phyloP scores from a whole-genome alignment of 2,329 filamentous ascomycete genomes.

The Chaetomiaceae sp. region DNA sequence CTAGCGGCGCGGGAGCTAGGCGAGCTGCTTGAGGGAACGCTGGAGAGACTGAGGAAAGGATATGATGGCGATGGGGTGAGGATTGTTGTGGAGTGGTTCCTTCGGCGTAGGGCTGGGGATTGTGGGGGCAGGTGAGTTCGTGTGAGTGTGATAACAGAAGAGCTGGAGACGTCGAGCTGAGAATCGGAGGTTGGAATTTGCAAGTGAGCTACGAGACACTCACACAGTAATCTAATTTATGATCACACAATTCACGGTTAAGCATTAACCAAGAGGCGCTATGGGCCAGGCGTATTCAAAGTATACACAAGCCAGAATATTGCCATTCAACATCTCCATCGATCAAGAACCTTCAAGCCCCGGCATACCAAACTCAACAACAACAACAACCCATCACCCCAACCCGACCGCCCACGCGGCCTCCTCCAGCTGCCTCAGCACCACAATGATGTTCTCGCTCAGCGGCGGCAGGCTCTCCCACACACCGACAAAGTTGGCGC shows the following conservation, averaged over 20 bases:
- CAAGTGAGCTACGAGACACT: too few species aligned
- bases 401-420: slow-evolving; percentile 36
- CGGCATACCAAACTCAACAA: neutral
- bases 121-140: slow-evolving; percentile 17
- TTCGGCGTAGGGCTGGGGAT: slow-evolving; percentile 27
- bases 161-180: neutral
- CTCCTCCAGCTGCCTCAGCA: slow-evolving; percentile 55
- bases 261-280: too few species aligned
- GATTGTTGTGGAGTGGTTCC: slow-evolving; percentile 25
- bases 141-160: neutral
- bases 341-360: too few species aligned
- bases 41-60: neutral
- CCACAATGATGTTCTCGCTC: slow-evolving; percentile 59
- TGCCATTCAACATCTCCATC: too few species aligned
- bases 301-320: too few species aligned
- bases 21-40: neutral
- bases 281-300: too few species aligned
- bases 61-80: neutral
- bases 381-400: neutral
- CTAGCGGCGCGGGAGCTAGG: neutral
- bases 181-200: neutral
- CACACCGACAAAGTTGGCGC: slow-evolving; percentile 42
- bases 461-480: slow-evolving; percentile 49
- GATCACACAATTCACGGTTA: too few species aligned
- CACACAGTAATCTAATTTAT: too few species aligned